phyloP scores from a whole-genome alignment of 2,329 filamentous ascomycete species.

The Colletotrichum neosansevieriae region DNA sequence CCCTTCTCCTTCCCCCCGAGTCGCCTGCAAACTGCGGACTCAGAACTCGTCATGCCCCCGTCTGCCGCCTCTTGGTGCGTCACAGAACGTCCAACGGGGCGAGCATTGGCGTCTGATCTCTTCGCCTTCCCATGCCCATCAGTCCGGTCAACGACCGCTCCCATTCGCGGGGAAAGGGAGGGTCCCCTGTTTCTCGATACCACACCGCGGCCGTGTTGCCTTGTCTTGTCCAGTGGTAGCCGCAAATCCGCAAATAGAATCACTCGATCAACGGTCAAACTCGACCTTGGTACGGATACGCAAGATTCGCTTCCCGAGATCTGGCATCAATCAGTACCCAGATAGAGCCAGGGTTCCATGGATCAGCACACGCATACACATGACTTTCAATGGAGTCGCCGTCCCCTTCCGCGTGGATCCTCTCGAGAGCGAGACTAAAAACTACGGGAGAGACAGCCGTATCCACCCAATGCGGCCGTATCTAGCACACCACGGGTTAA shows the following conservation, averaged over 20 bases:
- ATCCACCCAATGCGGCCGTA: constrained; percentile 7
- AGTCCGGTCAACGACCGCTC: neutral
- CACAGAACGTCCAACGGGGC: constrained; percentile 9
- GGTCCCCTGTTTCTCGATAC: neutral
- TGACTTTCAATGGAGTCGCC: constrained; percentile 2
- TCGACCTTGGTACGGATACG: neutral
- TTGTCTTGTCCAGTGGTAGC: neutral
- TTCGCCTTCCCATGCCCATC: neutral
- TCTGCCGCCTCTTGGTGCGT: constrained; percentile 18
- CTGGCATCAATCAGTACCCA: constrained; percentile 1
- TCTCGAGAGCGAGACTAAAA: neutral
- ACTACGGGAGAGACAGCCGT: constrained; percentile 8
- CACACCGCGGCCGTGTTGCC: neutral
- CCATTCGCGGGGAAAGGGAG: neutral
- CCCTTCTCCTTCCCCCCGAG: constrained; percentile 11
- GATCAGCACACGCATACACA: constrained; percentile 1
- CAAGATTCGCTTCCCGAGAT: constrained; percentile 31
- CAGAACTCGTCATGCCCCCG: constrained; percentile 3
- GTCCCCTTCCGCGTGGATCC: constrained; percentile 22
- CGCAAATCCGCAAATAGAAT: neutral
- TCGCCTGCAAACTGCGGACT: constrained; percentile 2
- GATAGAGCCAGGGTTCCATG: neutral
- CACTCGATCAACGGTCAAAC: neutral
- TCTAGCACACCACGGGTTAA: neutral
- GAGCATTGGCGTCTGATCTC: constrained; percentile 35